These are phyloP conservation scores for Hortaea werneckii DNA, from an alignment of 2,329 filamentous ascomycete species.

Conservation along the genomic window DNA sequence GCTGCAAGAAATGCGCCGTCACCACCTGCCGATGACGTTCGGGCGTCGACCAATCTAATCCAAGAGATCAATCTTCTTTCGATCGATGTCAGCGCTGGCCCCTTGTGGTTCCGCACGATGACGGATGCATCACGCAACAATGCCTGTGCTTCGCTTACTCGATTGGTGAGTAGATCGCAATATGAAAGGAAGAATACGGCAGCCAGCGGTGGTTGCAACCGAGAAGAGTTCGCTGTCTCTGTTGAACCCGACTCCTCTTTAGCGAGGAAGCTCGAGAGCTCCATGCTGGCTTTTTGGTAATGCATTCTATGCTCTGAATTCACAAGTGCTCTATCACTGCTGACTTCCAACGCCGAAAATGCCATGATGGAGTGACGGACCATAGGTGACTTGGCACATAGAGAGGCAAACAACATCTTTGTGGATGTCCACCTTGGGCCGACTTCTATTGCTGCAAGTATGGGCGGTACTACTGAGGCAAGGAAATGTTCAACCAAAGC, in stretches of 20 bases:
- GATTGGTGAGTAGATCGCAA: slow-evolving; percentile 32
- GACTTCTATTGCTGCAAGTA: slow-evolving; percentile 44
- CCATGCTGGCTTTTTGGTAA: slow-evolving; percentile 22
- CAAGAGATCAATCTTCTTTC: slow-evolving; percentile 44
- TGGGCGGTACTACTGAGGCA: slow-evolving; percentile 41
- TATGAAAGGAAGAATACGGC: slow-evolving; percentile 47
- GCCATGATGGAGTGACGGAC: slow-evolving; percentile 41
- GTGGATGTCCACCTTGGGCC: slow-evolving; percentile 43
- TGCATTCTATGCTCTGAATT: slow-evolving; percentile 21
- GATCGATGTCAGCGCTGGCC: slow-evolving; percentile 7
- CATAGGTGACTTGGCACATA: slow-evolving; percentile 39
- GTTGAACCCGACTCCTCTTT: slow-evolving; percentile 1
- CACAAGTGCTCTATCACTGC: slow-evolving; percentile 26
- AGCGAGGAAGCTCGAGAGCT: slow-evolving; percentile 15
- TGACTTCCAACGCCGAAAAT: slow-evolving; percentile 39
- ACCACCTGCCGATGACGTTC: slow-evolving; percentile 47
- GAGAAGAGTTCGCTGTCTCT: background rate
- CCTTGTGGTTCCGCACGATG: slow-evolving; percentile 29
- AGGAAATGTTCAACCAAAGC: slow-evolving; percentile 41
- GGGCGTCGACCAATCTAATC: slow-evolving; percentile 46
- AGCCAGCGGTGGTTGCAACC: slow-evolving; percentile 33
- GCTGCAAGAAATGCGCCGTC: slow-evolving; percentile 45
- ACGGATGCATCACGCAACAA: slow-evolving; percentile 42
- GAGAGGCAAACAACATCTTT: slow-evolving; percentile 38
- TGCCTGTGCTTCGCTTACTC: slow-evolving; percentile 38